A percentile compares a stretch with the other conserved stretches of the same genome.
These are phyloP conservation scores for Pisolithus sp. DNA, from an alignment of 768 basidiomycete species.

Conservation along the genomic window DNA sequence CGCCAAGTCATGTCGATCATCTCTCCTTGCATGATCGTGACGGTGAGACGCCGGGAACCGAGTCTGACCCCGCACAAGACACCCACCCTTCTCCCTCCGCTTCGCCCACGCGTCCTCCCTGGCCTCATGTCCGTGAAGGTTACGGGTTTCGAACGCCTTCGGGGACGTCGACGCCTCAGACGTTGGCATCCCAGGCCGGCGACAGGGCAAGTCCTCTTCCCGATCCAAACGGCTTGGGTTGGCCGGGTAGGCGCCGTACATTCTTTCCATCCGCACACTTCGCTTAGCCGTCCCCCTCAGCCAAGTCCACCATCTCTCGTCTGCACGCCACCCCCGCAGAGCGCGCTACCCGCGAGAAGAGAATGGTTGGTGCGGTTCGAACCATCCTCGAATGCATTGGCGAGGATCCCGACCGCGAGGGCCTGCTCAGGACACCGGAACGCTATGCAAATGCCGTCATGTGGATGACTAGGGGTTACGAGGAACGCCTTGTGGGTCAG, in stretches of 20 bases:
- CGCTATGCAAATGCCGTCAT: constrained; percentile 94
- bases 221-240: constrained; percentile 75
- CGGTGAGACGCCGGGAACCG: background rate
- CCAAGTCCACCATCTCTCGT: constrained; percentile 84
- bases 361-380: constrained; percentile 78
- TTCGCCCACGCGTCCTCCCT: constrained; percentile 13
- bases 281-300: constrained; percentile 34
- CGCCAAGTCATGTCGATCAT: constrained; percentile 1
- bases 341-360: constrained; percentile 62
- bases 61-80: constrained; percentile 1
- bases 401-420: constrained; percentile 95
- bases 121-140: constrained; percentile 54
- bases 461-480: constrained; percentile 99
- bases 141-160: constrained; percentile 77
- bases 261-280: constrained; percentile 3
- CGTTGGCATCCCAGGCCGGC: constrained; percentile 21
- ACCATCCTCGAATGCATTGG: constrained; percentile 96
- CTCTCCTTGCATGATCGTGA: constrained; percentile 4
- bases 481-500: constrained; percentile 84
- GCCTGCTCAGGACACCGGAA: constrained; percentile 85
- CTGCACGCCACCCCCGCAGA: constrained; percentile 76
- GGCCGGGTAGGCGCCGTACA: constrained; percentile 63
- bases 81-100: constrained; percentile 10
- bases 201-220: constrained; percentile 31
- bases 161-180: constrained; percentile 57